Base-by-base conservation (phyloP, 1,284 basidiomycete species). In the Cerioporus squamosus region DNA sequence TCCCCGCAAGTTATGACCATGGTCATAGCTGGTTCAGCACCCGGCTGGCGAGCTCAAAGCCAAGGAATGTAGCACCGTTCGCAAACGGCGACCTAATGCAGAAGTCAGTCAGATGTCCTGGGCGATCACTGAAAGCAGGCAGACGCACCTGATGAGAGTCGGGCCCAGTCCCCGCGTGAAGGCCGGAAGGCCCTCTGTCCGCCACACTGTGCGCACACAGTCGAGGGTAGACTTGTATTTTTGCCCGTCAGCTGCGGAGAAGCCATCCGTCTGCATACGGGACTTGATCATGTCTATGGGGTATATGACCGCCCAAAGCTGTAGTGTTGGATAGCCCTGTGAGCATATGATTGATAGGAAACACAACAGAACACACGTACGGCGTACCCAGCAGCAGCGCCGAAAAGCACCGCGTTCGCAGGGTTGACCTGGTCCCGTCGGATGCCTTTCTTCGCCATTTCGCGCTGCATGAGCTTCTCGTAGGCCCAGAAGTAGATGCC, bases 281-380 rank as follows among this genome's bases (percentile, higher is more conserved):
- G 91, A 93, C 74, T 98, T 98, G 73, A 98, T 87, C 83, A 97
- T 94, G 75, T 97, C 95, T 73, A 95, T 88, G 8, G 94, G 94
- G 77, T 95, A 95, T 77, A 95, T 95, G 10, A 92, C 79, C 23
- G 83, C 87, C 91, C 91, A 93, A 24, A 93, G 77, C 91, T 93
- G 62, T 26, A 59, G 48, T 44, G 20, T 29, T 43, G 40, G 6
- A 36, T 10, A 29, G 18, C 29, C 39, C 22, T 31, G 44, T 49
- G 33, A 53, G 31, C 29, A 42, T 40, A 47, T 10, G 45, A 38
- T 17, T 20, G 10, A 17, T 23, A 39, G 38, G 38, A 40, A 18
- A 33, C 56, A 48, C 20, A 53, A 33, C 51, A 44, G 51, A 40
- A 8, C 70, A 53, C 7, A 77, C 90, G 71, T 70, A 93, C 91